A percentile compares a stretch with the other conserved stretches of the same genome.
These are phyloP conservation scores for Daldinia sp. DNA, from an alignment of 2,329 filamentous ascomycete species.

Conservation along the genomic window DNA sequence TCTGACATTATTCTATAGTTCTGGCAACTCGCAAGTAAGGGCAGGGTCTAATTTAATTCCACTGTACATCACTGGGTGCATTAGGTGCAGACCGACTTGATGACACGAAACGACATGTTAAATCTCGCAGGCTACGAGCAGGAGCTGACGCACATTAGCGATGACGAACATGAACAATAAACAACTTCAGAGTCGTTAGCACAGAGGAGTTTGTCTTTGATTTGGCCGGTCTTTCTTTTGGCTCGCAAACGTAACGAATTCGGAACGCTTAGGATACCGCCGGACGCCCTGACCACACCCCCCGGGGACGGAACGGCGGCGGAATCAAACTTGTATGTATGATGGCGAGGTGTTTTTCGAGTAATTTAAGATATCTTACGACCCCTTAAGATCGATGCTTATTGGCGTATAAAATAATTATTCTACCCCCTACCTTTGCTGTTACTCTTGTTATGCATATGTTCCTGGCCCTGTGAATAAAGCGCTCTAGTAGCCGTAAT, in stretches of 20 bases:
- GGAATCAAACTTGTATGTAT: constrained; percentile 53
- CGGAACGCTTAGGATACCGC: constrained; percentile 38
- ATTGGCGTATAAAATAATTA: constrained; percentile 6
- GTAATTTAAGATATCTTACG: constrained; percentile 54
- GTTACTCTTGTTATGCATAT: background rate
- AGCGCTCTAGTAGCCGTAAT: background rate
- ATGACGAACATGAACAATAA: constrained; percentile 40
- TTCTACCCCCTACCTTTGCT: background rate
- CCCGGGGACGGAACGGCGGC: constrained; percentile 34
- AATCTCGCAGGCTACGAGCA: constrained; percentile 50
- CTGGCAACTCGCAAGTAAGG: constrained; percentile 54
- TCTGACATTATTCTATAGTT: constrained; percentile 47
- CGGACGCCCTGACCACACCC: constrained; percentile 22
- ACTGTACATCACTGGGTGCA: constrained; percentile 41
- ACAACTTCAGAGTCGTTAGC: constrained; percentile 43
- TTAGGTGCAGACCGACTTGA: constrained; percentile 43
- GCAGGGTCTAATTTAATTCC: constrained; percentile 43
- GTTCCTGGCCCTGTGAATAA: background rate
- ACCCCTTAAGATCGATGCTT: constrained; percentile 21
- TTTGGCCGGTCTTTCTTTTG: constrained; percentile 49
- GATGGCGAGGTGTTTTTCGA: constrained; percentile 57
- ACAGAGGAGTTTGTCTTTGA: constrained; percentile 42
- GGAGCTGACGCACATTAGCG: constrained; percentile 34
- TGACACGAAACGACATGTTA: constrained; percentile 44
- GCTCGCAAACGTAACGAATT: constrained; percentile 43